phyloP scores from a whole-genome alignment of 192 early-diverging fungal species.

The Coemansia sp. region DNA sequence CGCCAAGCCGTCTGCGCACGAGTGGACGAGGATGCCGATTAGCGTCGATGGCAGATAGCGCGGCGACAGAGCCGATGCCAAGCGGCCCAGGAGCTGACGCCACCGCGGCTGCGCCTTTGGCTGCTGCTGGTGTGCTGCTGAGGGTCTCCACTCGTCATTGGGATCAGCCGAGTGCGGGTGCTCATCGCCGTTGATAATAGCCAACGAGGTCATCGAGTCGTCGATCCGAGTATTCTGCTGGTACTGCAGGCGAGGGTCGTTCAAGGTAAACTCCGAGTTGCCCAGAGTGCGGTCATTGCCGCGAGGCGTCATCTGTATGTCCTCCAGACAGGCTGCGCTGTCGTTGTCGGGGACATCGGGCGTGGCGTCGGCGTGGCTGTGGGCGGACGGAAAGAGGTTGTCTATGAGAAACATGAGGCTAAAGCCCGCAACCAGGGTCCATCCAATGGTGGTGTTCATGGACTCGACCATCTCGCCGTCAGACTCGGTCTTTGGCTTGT shows the following conservation, averaged over 20 bases:
- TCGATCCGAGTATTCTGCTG: not conserved
- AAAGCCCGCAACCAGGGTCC: conserved; percentile 82
- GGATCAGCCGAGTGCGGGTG: not conserved
- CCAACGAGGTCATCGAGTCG: conserved; percentile 11
- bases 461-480: conserved; percentile 22
- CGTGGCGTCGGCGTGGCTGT: not conserved
- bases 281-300: not conserved
- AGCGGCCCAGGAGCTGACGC: conserved; percentile 24
- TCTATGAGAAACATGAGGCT: conserved; percentile 91
- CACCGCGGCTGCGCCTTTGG: conserved; percentile 25
- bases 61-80: conserved; percentile 31
- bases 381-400: conserved; percentile 33
- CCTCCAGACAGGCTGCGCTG: conserved; percentile 41
- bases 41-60: conserved; percentile 65
- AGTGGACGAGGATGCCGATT: conserved; percentile 95
- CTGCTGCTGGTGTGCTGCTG: not conserved
- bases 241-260: not conserved
- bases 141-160: conserved; percentile 4
- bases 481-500: conserved; percentile 4
- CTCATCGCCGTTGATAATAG: conserved; percentile 19
- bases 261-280: conserved; percentile 32
- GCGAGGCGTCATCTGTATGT: conserved; percentile 32
- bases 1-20: conserved; percentile 94
- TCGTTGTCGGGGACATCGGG: conserved; percentile 24
- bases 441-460: conserved; percentile 64